phyloP scores from a whole-genome alignment of 2,329 filamentous ascomycete species.

The Aspergillus sp. region DNA sequence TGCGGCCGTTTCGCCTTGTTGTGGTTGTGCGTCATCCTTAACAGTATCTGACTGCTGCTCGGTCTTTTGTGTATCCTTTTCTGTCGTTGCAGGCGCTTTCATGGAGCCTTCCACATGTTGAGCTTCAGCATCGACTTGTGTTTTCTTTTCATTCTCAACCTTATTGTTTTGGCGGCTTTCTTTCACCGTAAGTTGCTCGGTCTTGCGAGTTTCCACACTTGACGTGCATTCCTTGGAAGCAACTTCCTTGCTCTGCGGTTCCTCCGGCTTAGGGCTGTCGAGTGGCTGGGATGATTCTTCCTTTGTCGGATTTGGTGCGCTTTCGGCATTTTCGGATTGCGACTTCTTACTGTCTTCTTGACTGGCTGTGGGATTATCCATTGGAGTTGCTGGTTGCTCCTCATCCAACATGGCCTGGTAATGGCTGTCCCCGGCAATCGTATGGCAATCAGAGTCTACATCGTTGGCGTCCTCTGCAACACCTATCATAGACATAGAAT shows the following conservation, averaged over 20 bases:
- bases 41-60: not conserved
- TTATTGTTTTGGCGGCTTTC: not conserved
- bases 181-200: not conserved
- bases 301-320: not conserved
- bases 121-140: not conserved
- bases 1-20: not conserved
- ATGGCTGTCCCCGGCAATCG: slow-evolving; percentile 6
- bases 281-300: not conserved
- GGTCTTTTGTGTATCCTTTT: not conserved
- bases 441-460: slow-evolving; percentile 18
- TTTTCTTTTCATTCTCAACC: not conserved
- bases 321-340: not conserved
- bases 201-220: not conserved
- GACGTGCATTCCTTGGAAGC: not conserved
- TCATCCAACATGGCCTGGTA: slow-evolving; percentile 4
- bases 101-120: not conserved
- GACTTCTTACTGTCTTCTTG: not conserved
- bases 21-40: not conserved
- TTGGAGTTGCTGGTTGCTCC: not conserved
- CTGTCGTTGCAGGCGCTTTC: not conserved
- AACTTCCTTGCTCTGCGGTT: not conserved
- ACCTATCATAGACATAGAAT: slow-evolving; percentile 27
- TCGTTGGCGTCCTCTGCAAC: slow-evolving; percentile 26
- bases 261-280: not conserved
- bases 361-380: not conserved